A percentile compares a stretch with the other conserved stretches of the same genome.
Evolutionary conservation across 805 yeast genomes (phyloP).

Genomic region (Metschnikowia dekortorum): DNA sequence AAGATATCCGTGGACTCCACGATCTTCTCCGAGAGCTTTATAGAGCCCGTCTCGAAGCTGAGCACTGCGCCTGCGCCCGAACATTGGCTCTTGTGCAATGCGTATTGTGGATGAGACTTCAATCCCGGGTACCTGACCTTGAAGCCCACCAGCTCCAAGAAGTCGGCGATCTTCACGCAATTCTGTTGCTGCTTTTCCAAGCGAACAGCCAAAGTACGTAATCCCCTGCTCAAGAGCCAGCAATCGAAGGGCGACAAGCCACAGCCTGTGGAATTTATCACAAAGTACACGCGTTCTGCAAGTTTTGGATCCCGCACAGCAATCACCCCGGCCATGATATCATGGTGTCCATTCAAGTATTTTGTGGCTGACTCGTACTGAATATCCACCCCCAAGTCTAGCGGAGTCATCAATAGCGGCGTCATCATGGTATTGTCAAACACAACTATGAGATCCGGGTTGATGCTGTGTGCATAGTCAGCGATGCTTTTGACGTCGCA

Average conservation of each 20-base stretch:
- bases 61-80: conserved; percentile 87
- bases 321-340: conserved; percentile 91
- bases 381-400: conserved; percentile 83
- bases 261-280: conserved; percentile 85
- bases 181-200: conserved; percentile 85
- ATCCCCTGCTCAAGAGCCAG: conserved; percentile 84
- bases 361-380: conserved; percentile 94
- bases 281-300: conserved; percentile 66
- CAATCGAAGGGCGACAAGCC: conserved; percentile 91
- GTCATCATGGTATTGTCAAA: conserved; percentile 98
- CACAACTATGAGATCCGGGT: conserved; percentile 67
- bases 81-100: conserved; percentile 70
- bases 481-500: conserved; percentile 72
- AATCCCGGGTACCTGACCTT: conserved; percentile 85
- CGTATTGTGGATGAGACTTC: conserved; percentile 74
- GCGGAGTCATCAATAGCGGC: conserved; percentile 79
- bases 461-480: conserved; percentile 58
- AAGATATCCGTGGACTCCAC: conserved; percentile 74
- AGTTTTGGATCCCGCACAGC: conserved; percentile 63
- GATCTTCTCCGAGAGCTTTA: conserved; percentile 60
- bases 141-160: conserved; percentile 63
- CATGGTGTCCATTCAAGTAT: conserved; percentile 91
- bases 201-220: conserved; percentile 82
- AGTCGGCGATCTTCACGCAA: conserved; percentile 70
- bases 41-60: conserved; percentile 80